Evolutionary conservation across 768 basidiomycete genomes (phyloP), one percentile per base, ranked within the genome.

Genomic region (Lactarius pseudohatsudake): DNA sequence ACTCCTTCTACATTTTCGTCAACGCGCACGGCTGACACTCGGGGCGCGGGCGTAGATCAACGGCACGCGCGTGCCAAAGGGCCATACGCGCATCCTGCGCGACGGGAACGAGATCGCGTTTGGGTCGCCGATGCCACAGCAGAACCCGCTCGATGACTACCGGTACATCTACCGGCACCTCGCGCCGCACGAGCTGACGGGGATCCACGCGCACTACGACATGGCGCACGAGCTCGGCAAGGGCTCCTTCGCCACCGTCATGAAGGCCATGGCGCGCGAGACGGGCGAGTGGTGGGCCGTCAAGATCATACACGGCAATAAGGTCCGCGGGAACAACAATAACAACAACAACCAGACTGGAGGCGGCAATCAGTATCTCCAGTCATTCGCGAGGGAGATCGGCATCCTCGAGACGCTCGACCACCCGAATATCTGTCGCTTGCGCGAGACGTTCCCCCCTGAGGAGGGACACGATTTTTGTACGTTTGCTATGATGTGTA

Each of bases 191-290:
- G 78, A 16, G 79, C 83, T 0, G 76, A 76, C 26, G 80, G 88
- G 87, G 3, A 76, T 92, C 11, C 85, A 88, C 72, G 83, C 83
- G 1, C 77, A 80, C 62, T 92, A 92, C 74, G 90, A 91, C 68
- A 72, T 91, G 45, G 79, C 81, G 38, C 75, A 79, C 59, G 88
- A 91, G 75, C 84, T 98, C 3, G 96, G 96, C 61, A 89, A 88
- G 71, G 96, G 96, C 10, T 88, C 92, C 2, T 98, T 97, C 74
- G 96, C 94, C 4, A 89, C 89, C 11, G 96, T 98, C 22, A 84
- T 88, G 79, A 91, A 90, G 74, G 94, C 92, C 1, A 80, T 95
- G 55, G 83, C 86, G 70, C 85, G 87, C 11, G 75, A 77, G 26
- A 89, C 88, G 13, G 93, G 93, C 13, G 78, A 84, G 64, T 86